Base-by-base conservation (phyloP, 352 stramenopile species). In the Phytopythium vexans region DNA sequence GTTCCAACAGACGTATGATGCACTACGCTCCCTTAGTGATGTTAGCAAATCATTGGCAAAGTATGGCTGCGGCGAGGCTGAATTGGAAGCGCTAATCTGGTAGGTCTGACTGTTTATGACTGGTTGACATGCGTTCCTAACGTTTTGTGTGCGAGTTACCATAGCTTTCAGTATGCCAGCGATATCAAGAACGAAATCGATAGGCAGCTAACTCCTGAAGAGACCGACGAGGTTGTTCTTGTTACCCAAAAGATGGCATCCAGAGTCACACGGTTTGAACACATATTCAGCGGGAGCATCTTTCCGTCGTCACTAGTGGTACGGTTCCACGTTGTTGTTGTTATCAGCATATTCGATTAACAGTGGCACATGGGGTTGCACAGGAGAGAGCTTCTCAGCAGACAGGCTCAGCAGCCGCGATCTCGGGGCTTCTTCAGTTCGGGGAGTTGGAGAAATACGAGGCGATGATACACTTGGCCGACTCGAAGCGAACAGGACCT, bases 1-100 rank as follows among this genome's bases (percentile, higher is more conserved):
- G 8, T 86, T 86, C 61, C 72, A 86, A 21, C 74, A 86, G 73
- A 65, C 82, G 31, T 2, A 74, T 14, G 70, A 79, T 56, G 68
- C 72, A 31, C 56, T 83, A 48, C 71, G 74, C 2, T 47, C 60
- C 0, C 67, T 50, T 21, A 53, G 64, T 11, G 35, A 64, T 40
- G 52, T 64, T 8, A 55, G 56, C 33, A 78, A 75, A 54, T 58
- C 48, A 16, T 51, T 78, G 4, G 52, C 69, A 15, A 44, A 54
- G 35, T 40, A 52, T 46, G 59, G 36, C 15, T 49, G 43, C 49
- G 46, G 52, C 6, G 32, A 46, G 3, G 44, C 56, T 27, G 48
- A 66, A 8, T 49, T 12, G 16, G 40, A 67, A n/a, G 68, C 56
- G 9, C 58, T 67, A 2, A 58, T 85, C 51, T 72, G 70, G 74